A percentile compares a stretch with the other conserved stretches of the same genome.
These are phyloP conservation scores for Pseudogymnoascus sp. DNA, from an alignment of 2,329 filamentous ascomycete species.

Conservation along the genomic window DNA sequence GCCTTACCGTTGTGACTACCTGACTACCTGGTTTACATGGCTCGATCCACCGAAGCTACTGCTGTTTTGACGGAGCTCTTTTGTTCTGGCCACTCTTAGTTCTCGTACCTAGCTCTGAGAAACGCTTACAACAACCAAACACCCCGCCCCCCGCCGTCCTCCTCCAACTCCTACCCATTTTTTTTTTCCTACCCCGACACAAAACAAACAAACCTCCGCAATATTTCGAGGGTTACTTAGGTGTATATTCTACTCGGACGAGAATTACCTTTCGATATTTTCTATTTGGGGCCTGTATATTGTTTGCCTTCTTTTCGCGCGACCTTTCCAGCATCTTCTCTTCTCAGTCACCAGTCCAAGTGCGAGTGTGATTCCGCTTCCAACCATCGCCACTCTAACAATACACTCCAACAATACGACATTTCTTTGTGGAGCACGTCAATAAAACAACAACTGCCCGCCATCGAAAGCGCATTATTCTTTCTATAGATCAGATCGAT, in stretches of 20 bases:
- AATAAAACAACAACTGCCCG: not conserved
- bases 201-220: not conserved
- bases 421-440: not conserved
- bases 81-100: not conserved
- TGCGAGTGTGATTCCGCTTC: not conserved
- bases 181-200: not conserved
- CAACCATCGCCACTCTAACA: not conserved
- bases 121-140: not conserved
- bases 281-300: not conserved
- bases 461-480: not conserved
- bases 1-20: not conserved
- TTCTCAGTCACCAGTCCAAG: not conserved
- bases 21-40: not conserved
- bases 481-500: not conserved
- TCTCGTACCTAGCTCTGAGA: not conserved
- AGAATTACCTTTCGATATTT: not conserved
- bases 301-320: not conserved
- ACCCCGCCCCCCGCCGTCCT: not conserved
- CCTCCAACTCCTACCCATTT: not conserved
- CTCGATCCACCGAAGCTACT: constrained; percentile 2
- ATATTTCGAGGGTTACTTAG: not conserved
- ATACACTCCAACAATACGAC: not conserved
- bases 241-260: not conserved
- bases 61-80: not conserved
- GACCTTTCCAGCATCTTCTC: not conserved